Conservation (phyloP, 2,329 filamentous ascomycete genomes). For the Beauveria brongniartii region DNA sequence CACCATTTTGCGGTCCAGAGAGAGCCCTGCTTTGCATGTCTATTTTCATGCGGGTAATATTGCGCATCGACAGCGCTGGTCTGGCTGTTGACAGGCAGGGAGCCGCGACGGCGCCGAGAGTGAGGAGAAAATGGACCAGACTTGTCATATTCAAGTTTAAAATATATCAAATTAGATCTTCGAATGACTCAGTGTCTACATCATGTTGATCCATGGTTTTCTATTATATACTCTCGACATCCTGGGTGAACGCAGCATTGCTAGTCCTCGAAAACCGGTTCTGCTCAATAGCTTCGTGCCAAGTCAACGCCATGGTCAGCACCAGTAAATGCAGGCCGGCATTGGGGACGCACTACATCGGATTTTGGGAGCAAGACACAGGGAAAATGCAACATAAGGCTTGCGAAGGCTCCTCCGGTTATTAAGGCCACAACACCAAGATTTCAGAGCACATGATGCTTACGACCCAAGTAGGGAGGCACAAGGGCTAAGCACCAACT, state of each 20-base stretch:
- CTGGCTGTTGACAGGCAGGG: not conserved
- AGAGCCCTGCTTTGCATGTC: not conserved
- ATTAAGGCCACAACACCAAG: no score
- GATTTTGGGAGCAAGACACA: no score
- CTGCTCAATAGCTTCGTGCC: not conserved
- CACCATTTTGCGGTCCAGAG: slow-evolving; percentile 1
- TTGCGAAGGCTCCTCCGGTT: no score
- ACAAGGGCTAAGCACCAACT: no score
- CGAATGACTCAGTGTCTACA: not conserved
- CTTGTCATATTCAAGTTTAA: not conserved
- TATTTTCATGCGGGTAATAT: slow-evolving; percentile 5
- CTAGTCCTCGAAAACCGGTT: not conserved
- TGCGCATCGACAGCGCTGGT: not conserved
- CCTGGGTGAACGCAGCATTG: not conserved
- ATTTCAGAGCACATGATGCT: no score
- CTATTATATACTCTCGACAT: not conserved
- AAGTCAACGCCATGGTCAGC: not conserved
- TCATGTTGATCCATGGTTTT: not conserved
- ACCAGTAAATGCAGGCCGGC: no score
- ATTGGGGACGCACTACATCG: no score
- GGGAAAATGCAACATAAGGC: no score
- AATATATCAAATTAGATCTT: no score
- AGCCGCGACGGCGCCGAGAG: not conserved
- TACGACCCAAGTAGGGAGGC: no score
- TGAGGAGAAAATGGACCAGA: not conserved